Evolutionary conservation across 2,329 filamentous ascomycete species (phyloP).

Genomic region (Ophiostoma quercus): DNA sequence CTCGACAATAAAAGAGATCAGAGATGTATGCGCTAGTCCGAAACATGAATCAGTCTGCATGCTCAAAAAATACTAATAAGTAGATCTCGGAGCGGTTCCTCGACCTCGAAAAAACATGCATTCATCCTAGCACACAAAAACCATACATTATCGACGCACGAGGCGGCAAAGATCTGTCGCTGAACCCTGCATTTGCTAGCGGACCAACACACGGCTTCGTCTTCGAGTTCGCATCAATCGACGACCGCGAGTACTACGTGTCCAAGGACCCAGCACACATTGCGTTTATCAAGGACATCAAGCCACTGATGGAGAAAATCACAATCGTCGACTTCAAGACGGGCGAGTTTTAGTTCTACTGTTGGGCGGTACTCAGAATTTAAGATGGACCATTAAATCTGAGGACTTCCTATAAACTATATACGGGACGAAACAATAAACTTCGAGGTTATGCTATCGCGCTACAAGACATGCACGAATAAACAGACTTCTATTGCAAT

Average conservation of each 20-base stretch:
- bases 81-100: slow-evolving; percentile 38
- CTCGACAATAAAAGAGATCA: slow-evolving; percentile 12
- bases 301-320: slow-evolving; percentile 46
- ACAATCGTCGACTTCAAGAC: slow-evolving; percentile 57
- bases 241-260: slow-evolving; percentile 65
- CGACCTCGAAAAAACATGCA: slow-evolving; percentile 52
- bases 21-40: neutral
- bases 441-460: neutral
- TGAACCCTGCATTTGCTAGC: slow-evolving; percentile 46
- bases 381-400: neutral
- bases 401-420: neutral
- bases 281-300: slow-evolving; percentile 51
- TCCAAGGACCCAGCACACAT: slow-evolving; percentile 59
- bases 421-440: neutral
- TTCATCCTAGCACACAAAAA: slow-evolving; percentile 54
- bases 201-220: slow-evolving; percentile 67
- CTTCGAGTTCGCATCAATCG: slow-evolving; percentile 56
- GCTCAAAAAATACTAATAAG: neutral
- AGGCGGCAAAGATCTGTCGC: slow-evolving; percentile 58
- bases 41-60: neutral
- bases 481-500: neutral
- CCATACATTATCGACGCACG: slow-evolving; percentile 56
- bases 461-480: neutral
- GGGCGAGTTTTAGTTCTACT: slow-evolving; percentile 36
- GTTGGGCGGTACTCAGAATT: neutral